A percentile compares a stretch with the other conserved stretches of the same genome.
Evolutionary conservation across 2,329 filamentous ascomycete genomes (phyloP).

Genomic region (Xylariaceae sp.): DNA sequence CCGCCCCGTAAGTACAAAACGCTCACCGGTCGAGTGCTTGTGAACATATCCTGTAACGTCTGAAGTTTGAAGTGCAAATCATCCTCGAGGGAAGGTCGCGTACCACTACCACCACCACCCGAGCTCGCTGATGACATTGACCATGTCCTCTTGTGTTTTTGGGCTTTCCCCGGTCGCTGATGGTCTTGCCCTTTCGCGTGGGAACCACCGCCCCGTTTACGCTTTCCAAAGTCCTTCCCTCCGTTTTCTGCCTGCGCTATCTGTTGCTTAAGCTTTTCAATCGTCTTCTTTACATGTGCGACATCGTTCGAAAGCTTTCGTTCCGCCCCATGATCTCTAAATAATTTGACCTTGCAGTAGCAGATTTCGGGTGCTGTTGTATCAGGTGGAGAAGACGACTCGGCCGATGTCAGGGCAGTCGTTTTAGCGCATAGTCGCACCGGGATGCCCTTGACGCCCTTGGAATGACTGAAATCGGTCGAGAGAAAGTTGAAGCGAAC

Average conservation of each 20-base stretch:
- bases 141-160: slow-evolving; percentile 93
- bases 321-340: slow-evolving; percentile 93
- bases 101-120: slow-evolving; percentile 43
- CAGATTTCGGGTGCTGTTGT: slow-evolving; percentile 70
- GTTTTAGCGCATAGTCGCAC: slow-evolving; percentile 93
- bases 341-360: slow-evolving; percentile 96
- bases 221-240: slow-evolving; percentile 67
- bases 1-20: slow-evolving; percentile 77
- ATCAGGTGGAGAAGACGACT: slow-evolving; percentile 50
- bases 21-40: slow-evolving; percentile 77
- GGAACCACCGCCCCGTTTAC: slow-evolving; percentile 56
- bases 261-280: slow-evolving; percentile 94
- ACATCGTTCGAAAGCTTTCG: slow-evolving; percentile 94
- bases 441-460: slow-evolving; percentile 96
- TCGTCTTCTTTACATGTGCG: slow-evolving; percentile 92
- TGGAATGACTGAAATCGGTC: slow-evolving; percentile 98
- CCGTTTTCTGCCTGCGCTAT: slow-evolving; percentile 76
- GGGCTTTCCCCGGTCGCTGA: slow-evolving; percentile 75
- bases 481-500: slow-evolving; percentile 98
- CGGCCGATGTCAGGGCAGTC: slow-evolving; percentile 60
- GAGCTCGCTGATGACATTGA: slow-evolving; percentile 84
- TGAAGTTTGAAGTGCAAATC: slow-evolving; percentile 79
- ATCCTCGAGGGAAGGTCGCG: slow-evolving; percentile 64
- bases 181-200: slow-evolving; percentile 49
- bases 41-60: slow-evolving; percentile 85